A percentile compares a stretch with the other conserved stretches of the same genome.
phyloP scores from a whole-genome alignment of 148 eudicot species.

The Heliamphora exappendiculata region DNA sequence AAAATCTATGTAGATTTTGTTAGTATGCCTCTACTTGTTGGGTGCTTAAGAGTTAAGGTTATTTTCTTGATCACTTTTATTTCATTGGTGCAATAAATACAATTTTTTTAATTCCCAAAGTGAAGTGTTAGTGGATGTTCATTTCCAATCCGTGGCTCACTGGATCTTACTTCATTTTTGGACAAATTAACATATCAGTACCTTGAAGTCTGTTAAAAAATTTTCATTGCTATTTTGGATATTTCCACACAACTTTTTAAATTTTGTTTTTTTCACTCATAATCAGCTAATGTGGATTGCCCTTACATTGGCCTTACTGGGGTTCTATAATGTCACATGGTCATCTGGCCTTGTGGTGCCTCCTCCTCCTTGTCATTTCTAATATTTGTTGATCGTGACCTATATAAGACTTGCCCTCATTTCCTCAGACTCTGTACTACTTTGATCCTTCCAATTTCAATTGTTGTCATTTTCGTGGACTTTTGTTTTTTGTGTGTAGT shows the following conservation, averaged over 20 bases:
- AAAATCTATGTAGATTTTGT: background rate
- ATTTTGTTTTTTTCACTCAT: background rate
- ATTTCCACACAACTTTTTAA: background rate
- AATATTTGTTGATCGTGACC: background rate
- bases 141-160: background rate
- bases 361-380: background rate
- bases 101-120: background rate
- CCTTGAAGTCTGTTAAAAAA: background rate
- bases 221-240: background rate
- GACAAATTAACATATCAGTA: background rate
- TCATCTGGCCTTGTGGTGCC: background rate
- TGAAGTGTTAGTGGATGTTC: background rate
- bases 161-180: background rate
- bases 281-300: background rate
- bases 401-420: background rate
- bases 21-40: background rate
- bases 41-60: background rate
- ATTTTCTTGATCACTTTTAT: background rate
- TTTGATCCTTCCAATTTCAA: slow-evolving; percentile 3
- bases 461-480: background rate
- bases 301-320: background rate
- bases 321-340: background rate
- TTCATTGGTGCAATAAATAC: background rate
- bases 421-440: background rate
- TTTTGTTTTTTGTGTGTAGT: background rate